Evolutionary conservation across 148 eudicot species (phyloP), one percentile per base, ranked within the genome.

Genomic region (Amaranthus palmeri): DNA sequence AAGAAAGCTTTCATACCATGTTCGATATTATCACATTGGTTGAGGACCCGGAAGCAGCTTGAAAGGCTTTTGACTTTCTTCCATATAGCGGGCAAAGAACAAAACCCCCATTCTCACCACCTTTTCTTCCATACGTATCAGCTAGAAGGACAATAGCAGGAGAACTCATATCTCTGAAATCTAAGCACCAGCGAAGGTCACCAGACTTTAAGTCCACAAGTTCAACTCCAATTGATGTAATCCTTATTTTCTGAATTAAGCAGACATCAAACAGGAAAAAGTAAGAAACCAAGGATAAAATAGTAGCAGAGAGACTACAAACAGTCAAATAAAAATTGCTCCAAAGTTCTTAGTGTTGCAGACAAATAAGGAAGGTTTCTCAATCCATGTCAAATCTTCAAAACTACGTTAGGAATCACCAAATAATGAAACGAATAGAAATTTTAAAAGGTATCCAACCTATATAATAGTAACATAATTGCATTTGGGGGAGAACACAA

Each of bases 1-100:
- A 74, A 56, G 47, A 62, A 57, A 78, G 36, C 14, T 63, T 7
- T 10, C 81, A 58, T 91, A 95, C 99, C 93, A 95, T 76, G 76
- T 74, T 83, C 67, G 92, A 81, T 77, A 95, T 78, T 43, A 95
- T 84, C 53, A 84, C 85, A 78, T 91, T 66, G 78, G 82, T 84
- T 79, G 97, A 86, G 67, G 96, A 83, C 72, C 93, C 96, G 43
- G 96, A 81, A 81, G 89, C 87, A 74, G 93, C 96, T 84, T 89
- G 97, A 78, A 95, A 95, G 69, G 99, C 99, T 85, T 95, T 95
- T 8, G 97, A 95, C 82, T 95, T 95, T 66, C 99, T 91, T 79
- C 99, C 99, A 87, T 95, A 95, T 53, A 88, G 72, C 74, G 99
- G 88, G 65, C 93, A 89, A 66, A 95, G 96, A 85, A 95, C 85